Conservation (phyloP, 2,329 filamentous ascomycete species). For the Calcarisporium arbuscula region DNA sequence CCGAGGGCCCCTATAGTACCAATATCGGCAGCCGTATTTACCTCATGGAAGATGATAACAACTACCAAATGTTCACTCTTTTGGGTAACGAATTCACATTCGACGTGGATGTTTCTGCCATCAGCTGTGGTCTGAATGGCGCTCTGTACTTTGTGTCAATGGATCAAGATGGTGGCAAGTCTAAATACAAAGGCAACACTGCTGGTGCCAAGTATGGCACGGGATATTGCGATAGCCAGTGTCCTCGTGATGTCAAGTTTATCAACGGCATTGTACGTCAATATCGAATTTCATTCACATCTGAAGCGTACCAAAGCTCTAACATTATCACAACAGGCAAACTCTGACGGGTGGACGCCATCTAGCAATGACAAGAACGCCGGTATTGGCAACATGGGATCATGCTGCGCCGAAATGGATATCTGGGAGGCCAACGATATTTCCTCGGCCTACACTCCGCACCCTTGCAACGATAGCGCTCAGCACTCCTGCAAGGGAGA, state of each 20-base stretch:
- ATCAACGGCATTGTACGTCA: constrained; percentile 43
- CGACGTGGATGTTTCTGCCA: constrained; percentile 58
- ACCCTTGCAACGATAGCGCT: constrained; percentile 49
- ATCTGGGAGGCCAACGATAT: constrained; percentile 61
- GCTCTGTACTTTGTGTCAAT: constrained; percentile 62
- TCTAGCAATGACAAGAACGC: constrained; percentile 48
- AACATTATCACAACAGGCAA: constrained; percentile 36
- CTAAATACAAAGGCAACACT: constrained; percentile 44
- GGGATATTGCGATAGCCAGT: constrained; percentile 47
- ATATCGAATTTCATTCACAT: background rate
- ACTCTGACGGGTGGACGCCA: constrained; percentile 44
- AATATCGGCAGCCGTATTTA: constrained; percentile 55
- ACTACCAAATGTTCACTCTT: constrained; percentile 60
- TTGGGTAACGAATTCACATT: constrained; percentile 66
- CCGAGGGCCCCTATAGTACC: constrained; percentile 37
- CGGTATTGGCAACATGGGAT: constrained; percentile 44
- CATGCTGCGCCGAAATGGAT: constrained; percentile 60
- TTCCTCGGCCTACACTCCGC: constrained; percentile 58
- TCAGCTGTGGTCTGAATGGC: constrained; percentile 63
- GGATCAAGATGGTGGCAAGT: constrained; percentile 50
- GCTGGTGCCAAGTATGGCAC: constrained; percentile 55
- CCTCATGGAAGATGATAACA: constrained; percentile 53
- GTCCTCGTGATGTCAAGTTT: constrained; percentile 50
- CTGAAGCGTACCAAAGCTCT: constrained; percentile 22
- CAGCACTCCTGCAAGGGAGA: constrained; percentile 45